phyloP scores from a whole-genome alignment of 139 green algal genomes.

The Volvox reticuliferus region DNA sequence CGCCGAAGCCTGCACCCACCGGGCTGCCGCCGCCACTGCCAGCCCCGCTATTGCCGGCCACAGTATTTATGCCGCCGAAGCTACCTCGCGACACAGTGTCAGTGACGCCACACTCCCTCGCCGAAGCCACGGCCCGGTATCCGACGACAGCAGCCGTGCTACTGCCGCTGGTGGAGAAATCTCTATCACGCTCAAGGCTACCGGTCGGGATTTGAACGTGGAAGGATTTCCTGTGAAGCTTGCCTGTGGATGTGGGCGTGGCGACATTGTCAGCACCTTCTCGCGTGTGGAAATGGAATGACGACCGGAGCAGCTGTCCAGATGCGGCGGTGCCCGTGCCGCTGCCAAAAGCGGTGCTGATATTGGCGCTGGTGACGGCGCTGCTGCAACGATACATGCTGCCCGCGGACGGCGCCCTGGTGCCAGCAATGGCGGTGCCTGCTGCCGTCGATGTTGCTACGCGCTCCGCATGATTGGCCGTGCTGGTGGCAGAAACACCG shows the following conservation, averaged over 20 bases:
- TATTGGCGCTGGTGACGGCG: not conserved
- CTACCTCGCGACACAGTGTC: not conserved
- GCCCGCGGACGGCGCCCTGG: not conserved
- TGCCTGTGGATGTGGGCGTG: not conserved
- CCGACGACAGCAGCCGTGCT: slow-evolving; percentile 25
- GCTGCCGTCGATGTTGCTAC: not conserved
- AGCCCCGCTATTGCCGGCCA: not conserved
- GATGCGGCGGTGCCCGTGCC: not conserved
- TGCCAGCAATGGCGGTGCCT: not conserved
- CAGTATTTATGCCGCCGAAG: not conserved
- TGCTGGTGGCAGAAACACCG: not conserved
- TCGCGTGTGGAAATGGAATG: not conserved
- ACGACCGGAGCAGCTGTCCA: not conserved
- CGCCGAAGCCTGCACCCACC: not conserved
- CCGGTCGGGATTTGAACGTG: not conserved
- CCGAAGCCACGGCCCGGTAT: not conserved
- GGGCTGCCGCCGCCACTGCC: not conserved
- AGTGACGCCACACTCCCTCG: not conserved
- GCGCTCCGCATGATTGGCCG: not conserved
- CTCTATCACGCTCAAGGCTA: not conserved
- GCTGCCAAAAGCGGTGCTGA: not conserved
- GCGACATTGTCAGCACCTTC: not conserved
- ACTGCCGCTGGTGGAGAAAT: not conserved
- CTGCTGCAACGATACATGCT: slow-evolving; percentile 6
- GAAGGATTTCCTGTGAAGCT: not conserved